A percentile compares a stretch with the other conserved stretches of the same genome.
Evolutionary conservation across 495 filamentous ascomycete genomes (phyloP).

Genomic region (Cetradonia linearis): DNA sequence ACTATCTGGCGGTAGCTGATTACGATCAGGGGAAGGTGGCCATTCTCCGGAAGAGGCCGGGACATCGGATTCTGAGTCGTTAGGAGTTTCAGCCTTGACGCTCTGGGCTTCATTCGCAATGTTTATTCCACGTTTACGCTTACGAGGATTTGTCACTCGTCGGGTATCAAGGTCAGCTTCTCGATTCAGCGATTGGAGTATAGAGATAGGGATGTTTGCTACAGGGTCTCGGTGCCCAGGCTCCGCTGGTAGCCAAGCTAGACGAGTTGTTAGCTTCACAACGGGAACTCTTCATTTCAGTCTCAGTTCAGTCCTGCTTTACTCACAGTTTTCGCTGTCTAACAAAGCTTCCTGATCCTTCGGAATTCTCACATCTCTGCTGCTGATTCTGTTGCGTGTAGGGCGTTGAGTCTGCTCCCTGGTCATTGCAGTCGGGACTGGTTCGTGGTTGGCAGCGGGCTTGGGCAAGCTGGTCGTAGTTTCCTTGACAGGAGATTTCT

Average conservation of each 20-base stretch:
- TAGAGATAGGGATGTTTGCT: conserved; percentile 25
- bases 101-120: neutral
- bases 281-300: conserved; percentile 32
- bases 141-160: neutral
- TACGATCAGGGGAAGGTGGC: conserved; percentile 14
- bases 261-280: conserved; percentile 16
- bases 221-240: conserved; percentile 23
- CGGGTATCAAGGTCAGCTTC: conserved; percentile 12
- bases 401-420: neutral
- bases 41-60: conserved; percentile 8
- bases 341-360: conserved; percentile 52
- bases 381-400: conserved; percentile 28
- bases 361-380: conserved; percentile 44
- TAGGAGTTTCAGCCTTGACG: neutral
- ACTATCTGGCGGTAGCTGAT: conserved; percentile 25
- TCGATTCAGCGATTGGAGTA: conserved; percentile 22
- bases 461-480: neutral
- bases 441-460: neutral
- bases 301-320: conserved; percentile 10
- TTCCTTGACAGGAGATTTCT: neutral
- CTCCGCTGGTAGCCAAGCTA: conserved; percentile 24
- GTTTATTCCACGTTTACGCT: neutral
- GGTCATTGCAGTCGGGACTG: neutral
- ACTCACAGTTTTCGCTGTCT: conserved; percentile 36
- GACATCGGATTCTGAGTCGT: conserved; percentile 13